Percentiles rank a stretch among this genome's conserved stretches.
Evolutionary conservation across 495 filamentous ascomycete species (phyloP).

Genomic region (Penicillium egyptiacum): DNA sequence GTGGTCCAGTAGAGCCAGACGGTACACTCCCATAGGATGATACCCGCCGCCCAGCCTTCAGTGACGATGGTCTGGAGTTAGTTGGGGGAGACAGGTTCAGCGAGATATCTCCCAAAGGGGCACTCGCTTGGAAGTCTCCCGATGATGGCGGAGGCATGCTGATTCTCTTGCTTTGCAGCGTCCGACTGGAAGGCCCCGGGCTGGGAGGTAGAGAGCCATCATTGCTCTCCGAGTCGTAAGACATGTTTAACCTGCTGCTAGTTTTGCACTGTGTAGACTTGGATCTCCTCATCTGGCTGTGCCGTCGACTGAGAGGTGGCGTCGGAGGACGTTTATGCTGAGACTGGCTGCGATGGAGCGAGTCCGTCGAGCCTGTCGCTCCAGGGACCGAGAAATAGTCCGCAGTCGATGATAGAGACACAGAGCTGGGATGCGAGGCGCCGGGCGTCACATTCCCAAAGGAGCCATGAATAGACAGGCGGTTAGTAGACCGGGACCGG

Average conservation of each 20-base stretch:
- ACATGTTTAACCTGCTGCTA: slow-evolving; percentile 38
- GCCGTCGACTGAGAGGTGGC: slow-evolving; percentile 48
- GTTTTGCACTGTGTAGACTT: slow-evolving; percentile 40
- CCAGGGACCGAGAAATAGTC: slow-evolving; percentile 34
- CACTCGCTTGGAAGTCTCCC: slow-evolving; percentile 13
- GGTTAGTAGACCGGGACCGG: slow-evolving; percentile 29
- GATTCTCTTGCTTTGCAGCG: slow-evolving; percentile 20
- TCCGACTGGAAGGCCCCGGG: slow-evolving; percentile 26
- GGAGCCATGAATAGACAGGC: slow-evolving; percentile 33
- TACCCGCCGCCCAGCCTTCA: slow-evolving; percentile 19
- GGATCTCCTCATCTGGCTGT: slow-evolving; percentile 48
- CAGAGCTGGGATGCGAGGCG: slow-evolving; percentile 51
- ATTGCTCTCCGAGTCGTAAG: slow-evolving; percentile 25
- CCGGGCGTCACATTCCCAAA: slow-evolving; percentile 25
- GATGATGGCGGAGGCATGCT: slow-evolving; percentile 29
- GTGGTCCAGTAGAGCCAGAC: slow-evolving; percentile 32
- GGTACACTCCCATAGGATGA: slow-evolving; percentile 29
- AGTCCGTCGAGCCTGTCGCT: slow-evolving; percentile 22
- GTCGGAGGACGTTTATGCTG: slow-evolving; percentile 51
- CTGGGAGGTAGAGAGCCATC: slow-evolving; percentile 37
- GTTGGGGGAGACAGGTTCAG: slow-evolving; percentile 8
- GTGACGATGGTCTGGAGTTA: slow-evolving; percentile 11
- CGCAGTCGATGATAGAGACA: slow-evolving; percentile 42
- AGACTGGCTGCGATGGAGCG: slow-evolving; percentile 38
- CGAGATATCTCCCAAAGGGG: slow-evolving; percentile 8